Conservation (phyloP, 306 rosid genomes). For the Abrus precatorius region DNA sequence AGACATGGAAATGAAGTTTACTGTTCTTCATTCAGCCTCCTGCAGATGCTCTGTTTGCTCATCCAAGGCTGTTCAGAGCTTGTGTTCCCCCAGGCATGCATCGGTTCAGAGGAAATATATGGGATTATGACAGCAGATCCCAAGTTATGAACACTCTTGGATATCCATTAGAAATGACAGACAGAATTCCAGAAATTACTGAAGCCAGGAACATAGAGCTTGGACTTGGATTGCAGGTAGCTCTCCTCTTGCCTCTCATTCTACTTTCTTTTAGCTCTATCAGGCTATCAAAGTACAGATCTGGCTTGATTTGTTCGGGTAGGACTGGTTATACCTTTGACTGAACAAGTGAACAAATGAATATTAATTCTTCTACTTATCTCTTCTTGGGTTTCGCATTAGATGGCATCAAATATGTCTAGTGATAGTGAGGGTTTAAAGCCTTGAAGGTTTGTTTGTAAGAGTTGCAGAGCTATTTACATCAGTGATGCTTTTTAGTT, state of each 20-base stretch:
- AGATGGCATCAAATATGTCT: slow-evolving; percentile 25
- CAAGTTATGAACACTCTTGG: slow-evolving; percentile 78
- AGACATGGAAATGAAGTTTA: slow-evolving; percentile 46
- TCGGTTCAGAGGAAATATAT: slow-evolving; percentile 91
- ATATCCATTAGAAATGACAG: slow-evolving; percentile 73
- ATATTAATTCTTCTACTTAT: slow-evolving; percentile 15
- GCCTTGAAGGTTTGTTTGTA: slow-evolving; percentile 14
- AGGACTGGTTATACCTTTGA: neutral
- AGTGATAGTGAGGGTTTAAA: slow-evolving; percentile 7
- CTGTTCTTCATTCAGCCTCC: slow-evolving; percentile 76
- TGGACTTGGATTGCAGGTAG: slow-evolving; percentile 96
- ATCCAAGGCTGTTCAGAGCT: slow-evolving; percentile 95
- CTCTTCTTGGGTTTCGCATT: slow-evolving; percentile 19
- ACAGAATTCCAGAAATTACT: slow-evolving; percentile 80
- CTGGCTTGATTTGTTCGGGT: slow-evolving; percentile 23
- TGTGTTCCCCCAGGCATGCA: slow-evolving; percentile 99
- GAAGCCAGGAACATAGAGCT: slow-evolving; percentile 91
- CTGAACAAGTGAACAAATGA: slow-evolving; percentile 12
- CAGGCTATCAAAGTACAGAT: neutral
- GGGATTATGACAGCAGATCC: slow-evolving; percentile 89
- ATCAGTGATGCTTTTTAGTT: neutral
- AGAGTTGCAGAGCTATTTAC: slow-evolving; percentile 24
- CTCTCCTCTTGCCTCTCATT: slow-evolving; percentile 27
- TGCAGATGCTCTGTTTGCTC: slow-evolving; percentile 94
- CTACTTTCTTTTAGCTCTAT: slow-evolving; percentile 40